Conservation (phyloP, 306 rosid genomes). For the Prunus persica region DNA sequence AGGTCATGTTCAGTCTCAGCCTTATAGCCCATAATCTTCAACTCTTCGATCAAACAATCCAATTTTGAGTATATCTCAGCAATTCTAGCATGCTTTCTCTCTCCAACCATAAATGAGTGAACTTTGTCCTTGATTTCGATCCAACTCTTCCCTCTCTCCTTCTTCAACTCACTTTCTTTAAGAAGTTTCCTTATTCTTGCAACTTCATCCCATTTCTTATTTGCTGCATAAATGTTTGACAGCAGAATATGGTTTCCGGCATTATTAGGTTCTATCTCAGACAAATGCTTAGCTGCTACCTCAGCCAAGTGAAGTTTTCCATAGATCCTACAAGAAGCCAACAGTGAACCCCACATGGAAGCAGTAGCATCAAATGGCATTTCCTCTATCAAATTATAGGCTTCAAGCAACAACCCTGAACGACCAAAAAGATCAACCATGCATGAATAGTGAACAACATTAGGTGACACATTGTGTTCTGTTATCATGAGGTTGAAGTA, state of each 20-base stretch:
- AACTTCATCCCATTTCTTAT: constrained; percentile 74
- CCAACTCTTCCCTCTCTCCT: constrained; percentile 85
- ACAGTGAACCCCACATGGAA: constrained; percentile 90
- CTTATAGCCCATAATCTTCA: constrained; percentile 55
- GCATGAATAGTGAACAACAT: constrained; percentile 68
- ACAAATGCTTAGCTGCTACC: constrained; percentile 67
- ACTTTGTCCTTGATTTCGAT: constrained; percentile 69
- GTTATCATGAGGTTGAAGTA: constrained; percentile 61
- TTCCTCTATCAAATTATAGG: constrained; percentile 49
- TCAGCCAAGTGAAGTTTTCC: constrained; percentile 67
- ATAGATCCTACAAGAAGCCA: constrained; percentile 70
- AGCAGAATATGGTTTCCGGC: constrained; percentile 84
- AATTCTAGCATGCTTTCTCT: constrained; percentile 60
- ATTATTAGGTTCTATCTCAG: constrained; percentile 73
- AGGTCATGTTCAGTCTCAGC: constrained; percentile 60
- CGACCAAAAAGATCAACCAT: constrained; percentile 81
- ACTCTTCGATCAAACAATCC: constrained; percentile 56
- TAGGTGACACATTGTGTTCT: constrained; percentile 58
- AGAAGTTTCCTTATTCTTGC: constrained; percentile 69
- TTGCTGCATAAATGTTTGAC: constrained; percentile 71
- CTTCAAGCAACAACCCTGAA: constrained; percentile 60
- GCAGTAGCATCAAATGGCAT: constrained; percentile 64
- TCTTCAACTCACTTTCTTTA: constrained; percentile 61
- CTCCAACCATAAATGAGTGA: constrained; percentile 80
- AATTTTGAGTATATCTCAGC: constrained; percentile 48